Evolutionary conservation across 345 rosid species (phyloP).

Genomic region (Stellera chamaejasme): DNA sequence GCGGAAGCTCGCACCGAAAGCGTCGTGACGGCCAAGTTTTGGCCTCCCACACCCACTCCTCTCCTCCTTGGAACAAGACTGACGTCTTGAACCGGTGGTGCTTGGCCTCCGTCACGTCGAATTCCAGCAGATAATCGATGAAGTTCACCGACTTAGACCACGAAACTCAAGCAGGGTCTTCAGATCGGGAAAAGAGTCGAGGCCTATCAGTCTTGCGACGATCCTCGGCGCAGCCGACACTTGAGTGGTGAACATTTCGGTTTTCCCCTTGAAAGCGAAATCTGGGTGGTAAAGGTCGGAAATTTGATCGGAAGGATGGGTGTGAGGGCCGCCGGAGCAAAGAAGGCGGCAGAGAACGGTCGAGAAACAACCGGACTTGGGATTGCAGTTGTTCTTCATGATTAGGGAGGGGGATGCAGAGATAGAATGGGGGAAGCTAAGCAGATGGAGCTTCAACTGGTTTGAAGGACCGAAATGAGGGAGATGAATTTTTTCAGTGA

Average conservation of each 20-base stretch:
- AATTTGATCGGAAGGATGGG: constrained; percentile 50
- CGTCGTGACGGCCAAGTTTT: too few relatives aligned
- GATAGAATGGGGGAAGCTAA: background rate
- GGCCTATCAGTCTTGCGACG: constrained; percentile 85
- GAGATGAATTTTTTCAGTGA: too few relatives aligned
- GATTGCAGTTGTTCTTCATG: constrained; percentile 26
- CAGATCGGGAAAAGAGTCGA: constrained; percentile 53
- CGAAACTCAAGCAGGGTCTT: constrained; percentile 35
- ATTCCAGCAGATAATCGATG: constrained; percentile 61
- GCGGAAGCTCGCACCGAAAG: too few relatives aligned
- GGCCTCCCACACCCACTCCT: too few relatives aligned
- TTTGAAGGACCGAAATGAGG: too few relatives aligned
- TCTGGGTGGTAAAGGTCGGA: constrained; percentile 18
- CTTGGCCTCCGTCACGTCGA: constrained; percentile 26
- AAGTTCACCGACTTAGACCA: constrained; percentile 85
- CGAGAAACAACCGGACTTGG: constrained; percentile 59
- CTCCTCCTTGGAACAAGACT: constrained; percentile 62
- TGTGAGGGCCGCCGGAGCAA: constrained; percentile 60
- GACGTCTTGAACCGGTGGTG: constrained; percentile 63
- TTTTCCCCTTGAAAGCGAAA: constrained; percentile 16
- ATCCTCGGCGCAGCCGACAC: constrained; percentile 38
- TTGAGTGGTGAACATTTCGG: constrained; percentile 6
- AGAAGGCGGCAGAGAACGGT: constrained; percentile 44
- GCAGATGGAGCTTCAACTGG: constrained; percentile 29
- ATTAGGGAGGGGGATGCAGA: background rate